Base-by-base conservation (phyloP, 2,329 filamentous ascomycete genomes). In the Trichoderma oligosporum region DNA sequence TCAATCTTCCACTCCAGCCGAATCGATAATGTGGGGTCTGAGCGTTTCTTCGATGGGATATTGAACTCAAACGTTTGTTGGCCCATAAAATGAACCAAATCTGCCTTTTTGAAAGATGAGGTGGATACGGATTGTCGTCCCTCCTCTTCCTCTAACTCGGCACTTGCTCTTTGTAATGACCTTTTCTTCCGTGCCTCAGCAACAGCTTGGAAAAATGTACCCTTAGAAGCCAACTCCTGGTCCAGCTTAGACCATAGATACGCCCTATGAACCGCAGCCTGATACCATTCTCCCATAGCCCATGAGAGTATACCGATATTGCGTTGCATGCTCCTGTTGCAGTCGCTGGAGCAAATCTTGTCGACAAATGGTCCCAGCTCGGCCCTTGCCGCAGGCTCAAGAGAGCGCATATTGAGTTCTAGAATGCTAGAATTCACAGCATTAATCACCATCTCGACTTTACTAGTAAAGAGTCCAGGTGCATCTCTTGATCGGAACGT, bases 241-340 rank as follows among this genome's bases (percentile, higher is more conserved):
- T 83, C 76, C 22, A 87, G 71, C 1, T 70, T 72, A 22, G 75
- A 74, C 86, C 86, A 89, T 56, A 86, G 80, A n/a, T 73, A 74
- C 0, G 86, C 86, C 7, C 87, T 75, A 53, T 79, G 77, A 7
- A 78, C 72, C 0, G 85, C 82, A 1, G 86, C 69, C 2, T 84
- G 81, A 60, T 84, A 78, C 82, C 87, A 89, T 49, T 87, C 83
- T 11, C 79, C 79, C 76, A 89, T 83, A 0, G 84, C 85, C 84
- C 85, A 89, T 4, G 79, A 78, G 0, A 86, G 65, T 5, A 85
- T 77, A 18, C 78, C 78, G 0, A 88, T 69, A 60, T 89, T 87
- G 33, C 76, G 75, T 7, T 75, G 73, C 60, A 82, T 71, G 0
- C 75, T 75, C n/a, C 76, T 76, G 71, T 72, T 68, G 67, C 64